Conservation (phyloP, 1,284 basidiomycete genomes). For the Inonotus obliquus region DNA sequence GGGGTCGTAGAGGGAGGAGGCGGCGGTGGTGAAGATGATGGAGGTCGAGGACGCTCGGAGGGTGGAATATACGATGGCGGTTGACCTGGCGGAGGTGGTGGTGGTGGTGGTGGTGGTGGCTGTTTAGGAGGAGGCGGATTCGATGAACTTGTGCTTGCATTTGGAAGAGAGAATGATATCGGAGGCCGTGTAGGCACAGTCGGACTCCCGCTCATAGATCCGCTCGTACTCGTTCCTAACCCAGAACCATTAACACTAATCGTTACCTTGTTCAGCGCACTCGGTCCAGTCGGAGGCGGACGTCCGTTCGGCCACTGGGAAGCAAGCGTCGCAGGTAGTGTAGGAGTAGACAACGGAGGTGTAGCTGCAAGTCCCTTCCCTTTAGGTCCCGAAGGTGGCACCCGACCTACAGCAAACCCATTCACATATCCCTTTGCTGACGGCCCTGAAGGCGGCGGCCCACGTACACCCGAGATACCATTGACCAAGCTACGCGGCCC, state of each 20-base stretch:
- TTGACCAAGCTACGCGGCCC: constrained; percentile 32
- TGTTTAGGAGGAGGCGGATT: constrained; percentile 21
- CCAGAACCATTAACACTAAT: neutral
- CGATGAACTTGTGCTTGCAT: constrained; percentile 7
- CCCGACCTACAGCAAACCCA: constrained; percentile 1
- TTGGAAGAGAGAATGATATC: constrained; percentile 25
- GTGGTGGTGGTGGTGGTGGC: constrained; percentile 27
- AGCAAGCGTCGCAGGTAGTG: neutral
- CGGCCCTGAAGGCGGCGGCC: constrained; percentile 21
- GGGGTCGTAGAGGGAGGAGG: constrained; percentile 18
- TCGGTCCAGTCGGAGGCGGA: constrained; percentile 10
- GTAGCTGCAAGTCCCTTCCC: neutral
- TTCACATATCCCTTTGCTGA: constrained; percentile 16
- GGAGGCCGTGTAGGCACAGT: constrained; percentile 11
- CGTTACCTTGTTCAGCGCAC: neutral
- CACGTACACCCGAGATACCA: constrained; percentile 15
- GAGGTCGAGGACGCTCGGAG: neutral
- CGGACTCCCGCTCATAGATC: neutral
- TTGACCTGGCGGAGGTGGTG: constrained; percentile 13
- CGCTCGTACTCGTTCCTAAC: neutral
- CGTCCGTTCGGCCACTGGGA: constrained; percentile 1
- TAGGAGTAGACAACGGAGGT: neutral
- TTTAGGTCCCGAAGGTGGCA: constrained; percentile 15
- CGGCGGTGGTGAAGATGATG: constrained; percentile 15
- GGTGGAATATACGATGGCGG: constrained; percentile 12